These are phyloP conservation scores for Gentiana dahurica DNA, from an alignment of 257 asterid genomes.

Conservation along the genomic window DNA sequence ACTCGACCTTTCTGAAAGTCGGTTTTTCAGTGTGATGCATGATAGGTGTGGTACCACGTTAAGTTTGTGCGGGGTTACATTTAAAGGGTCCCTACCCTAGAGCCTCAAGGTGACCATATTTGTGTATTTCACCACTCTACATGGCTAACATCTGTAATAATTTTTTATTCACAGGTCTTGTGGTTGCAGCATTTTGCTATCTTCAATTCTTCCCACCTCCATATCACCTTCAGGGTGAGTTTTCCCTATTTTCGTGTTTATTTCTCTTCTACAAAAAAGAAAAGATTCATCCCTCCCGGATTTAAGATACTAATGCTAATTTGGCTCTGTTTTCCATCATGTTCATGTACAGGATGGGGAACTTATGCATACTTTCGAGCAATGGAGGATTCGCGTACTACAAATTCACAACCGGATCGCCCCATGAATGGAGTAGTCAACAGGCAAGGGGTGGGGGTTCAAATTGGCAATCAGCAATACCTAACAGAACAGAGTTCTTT, in stretches of 20 bases:
- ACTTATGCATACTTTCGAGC: constrained; percentile 70
- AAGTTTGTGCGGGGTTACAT: no score
- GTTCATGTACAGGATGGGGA: constrained; percentile 46
- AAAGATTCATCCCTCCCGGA: no score
- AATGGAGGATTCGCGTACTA: constrained; percentile 42
- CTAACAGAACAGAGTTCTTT: background rate
- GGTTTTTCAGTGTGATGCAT: no score
- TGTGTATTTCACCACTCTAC: no score
- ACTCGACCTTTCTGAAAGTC: no score
- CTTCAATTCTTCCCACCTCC: constrained; percentile 92
- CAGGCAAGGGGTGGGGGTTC: constrained; percentile 9
- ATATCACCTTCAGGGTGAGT: constrained; percentile 48
- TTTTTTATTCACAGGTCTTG: constrained; percentile 37
- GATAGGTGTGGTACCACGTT: no score
- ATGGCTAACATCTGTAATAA: no score
- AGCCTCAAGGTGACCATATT: background rate
- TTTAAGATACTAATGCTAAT: no score
- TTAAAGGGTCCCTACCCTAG: background rate
- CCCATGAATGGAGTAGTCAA: constrained; percentile 6
- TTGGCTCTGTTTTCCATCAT: background rate
- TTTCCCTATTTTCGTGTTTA: background rate
- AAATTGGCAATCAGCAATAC: constrained; percentile 14
- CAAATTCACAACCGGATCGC: constrained; percentile 12
- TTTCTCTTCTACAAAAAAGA: background rate
- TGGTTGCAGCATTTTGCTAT: constrained; percentile 61